Evolutionary conservation across 2,329 filamentous ascomycete species (phyloP).

Genomic region (Fusarium caatingaense): DNA sequence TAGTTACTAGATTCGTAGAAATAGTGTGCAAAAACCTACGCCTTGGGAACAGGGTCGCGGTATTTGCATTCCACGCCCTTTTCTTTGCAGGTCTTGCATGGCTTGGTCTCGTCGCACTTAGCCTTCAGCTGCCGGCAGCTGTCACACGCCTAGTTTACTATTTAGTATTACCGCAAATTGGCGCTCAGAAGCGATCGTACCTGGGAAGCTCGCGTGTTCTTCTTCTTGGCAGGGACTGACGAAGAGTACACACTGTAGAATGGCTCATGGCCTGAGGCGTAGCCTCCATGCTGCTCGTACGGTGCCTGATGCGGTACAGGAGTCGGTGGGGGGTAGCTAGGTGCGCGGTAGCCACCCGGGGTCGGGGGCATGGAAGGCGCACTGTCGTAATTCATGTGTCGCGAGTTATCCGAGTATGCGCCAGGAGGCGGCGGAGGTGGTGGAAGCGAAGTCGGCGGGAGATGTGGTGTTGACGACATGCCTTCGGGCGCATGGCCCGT

Average conservation of each 20-base stretch:
- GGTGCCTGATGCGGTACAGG: slow-evolving; percentile 54
- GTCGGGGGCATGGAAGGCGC: slow-evolving; percentile 59
- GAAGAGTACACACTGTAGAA: slow-evolving; percentile 58
- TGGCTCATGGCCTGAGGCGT: slow-evolving; percentile 50
- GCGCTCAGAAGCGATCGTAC: slow-evolving; percentile 48
- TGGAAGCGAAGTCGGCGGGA: slow-evolving; percentile 48
- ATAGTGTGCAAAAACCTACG: slow-evolving; percentile 66
- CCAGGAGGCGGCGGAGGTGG: slow-evolving; percentile 47
- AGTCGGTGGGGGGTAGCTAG: slow-evolving; percentile 57
- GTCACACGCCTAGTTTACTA: slow-evolving; percentile 79
- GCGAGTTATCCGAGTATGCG: slow-evolving; percentile 59
- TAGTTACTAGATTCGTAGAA: slow-evolving; percentile 6
- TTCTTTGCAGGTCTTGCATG: slow-evolving; percentile 88
- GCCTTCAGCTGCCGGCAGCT: slow-evolving; percentile 88
- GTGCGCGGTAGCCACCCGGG: slow-evolving; percentile 56
- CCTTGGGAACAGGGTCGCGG: slow-evolving; percentile 89
- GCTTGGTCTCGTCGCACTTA: slow-evolving; percentile 89
- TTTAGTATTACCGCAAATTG: slow-evolving; percentile 23
- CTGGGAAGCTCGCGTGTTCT: slow-evolving; percentile 74
- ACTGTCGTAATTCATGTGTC: slow-evolving; percentile 66
- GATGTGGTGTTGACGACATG: slow-evolving; percentile 49
- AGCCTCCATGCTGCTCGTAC: slow-evolving; percentile 53
- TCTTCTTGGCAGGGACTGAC: slow-evolving; percentile 62
- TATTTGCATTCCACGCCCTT: slow-evolving; percentile 88
- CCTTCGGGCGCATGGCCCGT: slow-evolving; percentile 58